These are phyloP conservation scores for Wickerhamiella bombiphila DNA, from an alignment of 805 yeast genomes.

Conservation along the genomic window DNA sequence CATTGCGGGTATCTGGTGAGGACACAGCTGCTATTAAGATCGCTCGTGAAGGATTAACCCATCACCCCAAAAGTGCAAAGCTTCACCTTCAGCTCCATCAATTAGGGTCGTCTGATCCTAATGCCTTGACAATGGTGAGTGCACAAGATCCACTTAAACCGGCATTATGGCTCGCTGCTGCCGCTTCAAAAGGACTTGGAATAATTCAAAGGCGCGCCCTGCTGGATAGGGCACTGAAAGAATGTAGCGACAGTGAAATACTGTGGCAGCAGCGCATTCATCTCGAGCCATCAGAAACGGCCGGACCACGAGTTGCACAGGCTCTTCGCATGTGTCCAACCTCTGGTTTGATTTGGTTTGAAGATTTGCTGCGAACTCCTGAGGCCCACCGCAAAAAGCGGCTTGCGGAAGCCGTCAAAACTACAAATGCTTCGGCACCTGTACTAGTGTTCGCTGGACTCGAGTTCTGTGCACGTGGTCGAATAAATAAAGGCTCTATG, in stretches of 20 bases:
- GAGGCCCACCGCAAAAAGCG: conserved; percentile 38
- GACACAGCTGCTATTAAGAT: no score
- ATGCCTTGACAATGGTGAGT: conserved; percentile 30
- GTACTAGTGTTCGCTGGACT: conserved; percentile 53
- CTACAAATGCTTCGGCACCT: conserved; percentile 43
- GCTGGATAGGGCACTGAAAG: background rate
- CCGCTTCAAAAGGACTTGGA: background rate
- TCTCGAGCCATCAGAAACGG: conserved; percentile 40
- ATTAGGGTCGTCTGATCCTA: background rate
- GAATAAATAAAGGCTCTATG: conserved; percentile 43
- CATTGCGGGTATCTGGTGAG: background rate
- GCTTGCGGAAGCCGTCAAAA: conserved; percentile 57
- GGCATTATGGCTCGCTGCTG: background rate
- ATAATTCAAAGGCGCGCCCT: background rate
- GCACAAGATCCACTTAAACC: background rate
- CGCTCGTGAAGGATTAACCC: background rate
- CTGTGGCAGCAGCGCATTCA: conserved; percentile 45
- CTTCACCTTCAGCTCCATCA: background rate
- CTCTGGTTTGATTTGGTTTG: conserved; percentile 53
- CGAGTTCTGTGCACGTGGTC: conserved; percentile 52
- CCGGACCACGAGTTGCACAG: conserved; percentile 35
- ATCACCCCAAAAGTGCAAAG: background rate
- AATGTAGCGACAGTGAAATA: background rate
- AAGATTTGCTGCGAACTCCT: conserved; percentile 32
- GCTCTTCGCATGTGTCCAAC: conserved; percentile 46